Conservation (phyloP, 306 rosid genomes). For the Crotalaria pallida region DNA sequence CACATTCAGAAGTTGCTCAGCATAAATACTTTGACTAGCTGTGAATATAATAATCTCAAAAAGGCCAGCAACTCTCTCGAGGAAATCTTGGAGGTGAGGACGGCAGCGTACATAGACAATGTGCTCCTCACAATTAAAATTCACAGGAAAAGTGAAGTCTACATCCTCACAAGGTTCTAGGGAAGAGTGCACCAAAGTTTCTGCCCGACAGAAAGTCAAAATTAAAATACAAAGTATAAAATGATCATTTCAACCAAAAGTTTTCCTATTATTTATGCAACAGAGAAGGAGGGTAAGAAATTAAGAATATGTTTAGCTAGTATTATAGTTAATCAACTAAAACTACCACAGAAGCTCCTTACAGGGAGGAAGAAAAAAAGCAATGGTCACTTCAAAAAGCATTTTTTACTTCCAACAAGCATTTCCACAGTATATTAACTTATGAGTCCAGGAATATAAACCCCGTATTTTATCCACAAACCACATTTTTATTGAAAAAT, state of each 20-base stretch:
- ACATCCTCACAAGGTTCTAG: conserved; percentile 89
- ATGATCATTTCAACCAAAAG: conserved; percentile 7
- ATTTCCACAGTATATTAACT: conserved; percentile 1
- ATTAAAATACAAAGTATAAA: conserved; percentile 13
- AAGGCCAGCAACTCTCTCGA: conserved; percentile 64
- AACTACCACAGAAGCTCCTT: neutral
- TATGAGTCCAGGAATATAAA: too few relatives aligned
- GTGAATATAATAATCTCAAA: conserved; percentile 96
- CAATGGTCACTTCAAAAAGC: neutral
- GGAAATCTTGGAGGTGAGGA: conserved; percentile 86
- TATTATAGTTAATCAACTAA: neutral
- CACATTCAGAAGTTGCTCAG: conserved; percentile 94
- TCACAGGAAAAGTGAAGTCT: conserved; percentile 90
- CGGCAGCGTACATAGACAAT: conserved; percentile 95
- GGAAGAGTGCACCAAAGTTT: conserved; percentile 94
- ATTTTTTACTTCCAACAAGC: conserved; percentile 6
- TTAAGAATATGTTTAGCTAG: neutral
- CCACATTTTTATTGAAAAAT: too few relatives aligned
- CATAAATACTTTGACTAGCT: conserved; percentile 98
- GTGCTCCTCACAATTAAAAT: conserved; percentile 83
- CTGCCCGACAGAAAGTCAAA: conserved; percentile 46
- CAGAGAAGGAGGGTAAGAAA: neutral
- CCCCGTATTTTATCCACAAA: too few relatives aligned
- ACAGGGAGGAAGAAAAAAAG: neutral
- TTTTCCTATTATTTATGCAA: neutral